A percentile compares a stretch with the other conserved stretches of the same genome.
These are phyloP conservation scores for Escovopsis sp. DNA, from an alignment of 2,329 filamentous ascomycete genomes.

Conservation along the genomic window DNA sequence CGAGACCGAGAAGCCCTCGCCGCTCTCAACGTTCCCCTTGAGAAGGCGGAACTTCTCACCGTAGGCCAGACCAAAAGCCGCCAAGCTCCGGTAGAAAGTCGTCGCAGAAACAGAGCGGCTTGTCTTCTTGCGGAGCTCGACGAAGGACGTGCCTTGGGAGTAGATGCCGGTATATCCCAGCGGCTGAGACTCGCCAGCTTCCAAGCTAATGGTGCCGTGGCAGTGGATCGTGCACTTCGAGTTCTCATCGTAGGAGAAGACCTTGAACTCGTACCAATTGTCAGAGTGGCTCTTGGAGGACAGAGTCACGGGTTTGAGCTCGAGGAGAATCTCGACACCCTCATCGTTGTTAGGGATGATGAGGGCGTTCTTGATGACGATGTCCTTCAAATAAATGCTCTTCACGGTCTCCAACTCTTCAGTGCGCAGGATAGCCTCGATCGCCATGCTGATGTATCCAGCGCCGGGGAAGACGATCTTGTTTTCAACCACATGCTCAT, in stretches of 20 bases:
- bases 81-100: slow-evolving; percentile 12
- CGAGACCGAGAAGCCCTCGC: slow-evolving; percentile 9
- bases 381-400: slow-evolving; percentile 8
- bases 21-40: slow-evolving; percentile 11
- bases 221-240: slow-evolving; percentile 12
- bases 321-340: slow-evolving; percentile 12
- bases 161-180: slow-evolving; percentile 7
- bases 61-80: slow-evolving; percentile 11
- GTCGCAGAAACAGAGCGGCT: slow-evolving; percentile 10
- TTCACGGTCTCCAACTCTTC: slow-evolving; percentile 7
- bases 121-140: slow-evolving; percentile 9
- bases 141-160: slow-evolving; percentile 4
- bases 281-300: slow-evolving; percentile 10
- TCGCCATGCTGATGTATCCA: slow-evolving; percentile 20
- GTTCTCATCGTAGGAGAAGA: slow-evolving; percentile 14
- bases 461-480: slow-evolving; percentile 20
- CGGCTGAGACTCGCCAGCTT: slow-evolving; percentile 6
- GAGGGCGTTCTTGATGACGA: slow-evolving; percentile 12
- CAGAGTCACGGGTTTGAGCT: slow-evolving; percentile 10
- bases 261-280: slow-evolving; percentile 13
- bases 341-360: slow-evolving; percentile 10
- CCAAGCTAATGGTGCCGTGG: slow-evolving; percentile 9
- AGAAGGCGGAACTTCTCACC: slow-evolving; percentile 12
- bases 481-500: slow-evolving; percentile 17
- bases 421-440: slow-evolving; percentile 13